These are phyloP conservation scores for Candida ascalaphidarum DNA, from an alignment of 805 yeast species.

Conservation along the genomic window DNA sequence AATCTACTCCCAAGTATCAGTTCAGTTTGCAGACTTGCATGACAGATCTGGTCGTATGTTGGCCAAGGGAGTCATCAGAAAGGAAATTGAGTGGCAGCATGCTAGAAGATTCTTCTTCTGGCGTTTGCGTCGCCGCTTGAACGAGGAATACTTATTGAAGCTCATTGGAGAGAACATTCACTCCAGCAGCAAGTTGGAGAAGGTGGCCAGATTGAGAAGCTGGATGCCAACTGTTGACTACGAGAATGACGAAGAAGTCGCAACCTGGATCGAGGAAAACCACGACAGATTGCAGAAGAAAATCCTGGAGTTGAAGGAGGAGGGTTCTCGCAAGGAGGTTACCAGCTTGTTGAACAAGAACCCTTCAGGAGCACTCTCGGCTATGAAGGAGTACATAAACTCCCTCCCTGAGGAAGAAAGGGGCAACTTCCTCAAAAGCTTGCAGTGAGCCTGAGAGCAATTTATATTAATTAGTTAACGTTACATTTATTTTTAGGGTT, in stretches of 20 bases:
- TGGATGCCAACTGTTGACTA: conserved; percentile 74
- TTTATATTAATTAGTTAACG: no score
- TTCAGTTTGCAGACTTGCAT: conserved; percentile 96
- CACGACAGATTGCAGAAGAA: conserved; percentile 52
- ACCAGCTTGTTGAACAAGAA: conserved; percentile 40
- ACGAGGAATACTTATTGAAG: conserved; percentile 81
- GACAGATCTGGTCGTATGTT: conserved; percentile 97
- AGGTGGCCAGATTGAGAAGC: conserved; percentile 77
- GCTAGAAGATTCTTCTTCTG: conserved; percentile 97
- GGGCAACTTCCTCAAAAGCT: conserved; percentile 15
- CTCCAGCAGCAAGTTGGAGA: conserved; percentile 64
- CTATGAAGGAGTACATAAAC: conserved; percentile 26
- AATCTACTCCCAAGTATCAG: conserved; percentile 82
- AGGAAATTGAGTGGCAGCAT: conserved; percentile 76
- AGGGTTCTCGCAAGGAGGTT: conserved; percentile 56
- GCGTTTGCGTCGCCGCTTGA: conserved; percentile 93
- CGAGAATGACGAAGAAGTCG: conserved; percentile 70
- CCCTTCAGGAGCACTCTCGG: conserved; percentile 18
- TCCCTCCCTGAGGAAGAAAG: conserved; percentile 28
- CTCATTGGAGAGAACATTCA: conserved; percentile 57
- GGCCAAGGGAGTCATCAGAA: conserved; percentile 85
- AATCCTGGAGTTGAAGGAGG: conserved; percentile 57
- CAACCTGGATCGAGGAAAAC: conserved; percentile 78
- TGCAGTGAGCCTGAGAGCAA: no score
- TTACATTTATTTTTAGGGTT: no score